Evolutionary conservation across 768 basidiomycete species (phyloP), one percentile per base, ranked within the genome.

Genomic region (Paxillus rubicundulus): DNA sequence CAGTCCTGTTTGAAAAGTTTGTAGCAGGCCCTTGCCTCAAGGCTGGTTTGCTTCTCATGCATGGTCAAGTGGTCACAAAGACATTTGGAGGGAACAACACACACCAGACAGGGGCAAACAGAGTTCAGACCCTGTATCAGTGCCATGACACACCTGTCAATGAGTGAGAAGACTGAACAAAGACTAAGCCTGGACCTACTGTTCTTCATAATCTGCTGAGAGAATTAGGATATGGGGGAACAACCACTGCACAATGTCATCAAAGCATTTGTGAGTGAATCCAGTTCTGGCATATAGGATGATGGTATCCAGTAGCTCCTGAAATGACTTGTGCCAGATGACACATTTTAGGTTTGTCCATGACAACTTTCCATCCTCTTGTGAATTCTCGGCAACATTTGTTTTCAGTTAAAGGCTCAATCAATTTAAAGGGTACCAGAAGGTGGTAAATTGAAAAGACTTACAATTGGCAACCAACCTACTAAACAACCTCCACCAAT

Each of bases 191-290:
- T 6, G 20, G 45, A 47, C 71, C 28, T 65, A 77, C 75, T 72
- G 70, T 64, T 78, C 75, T 53, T 77, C 70, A 50, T 74, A 78
- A 46, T 77, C 75, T 34, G 74, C 66, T 17, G 68, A 70, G 5
- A 74, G 49, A 9, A 75, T 72, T 0, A 73, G 37, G 27, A 77
- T 62, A 21, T 69, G 38, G 9, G 74, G 75, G 41, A 61, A 76
- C 0, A 77, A 48, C 16, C 36, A 54, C 1, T 64, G 65, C 6
- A 40, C 8, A 14, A 69, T 28, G 14, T 32, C 54, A 3, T 50
- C 53, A 51, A 73, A 66, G 9, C 65, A 65, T 54, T 53, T 18
- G 20, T 46, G 20, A 3, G 27, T 14, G 47, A 36, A 52, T 21
- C 73, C 72, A 20, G 54, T 60, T 28, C 58, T 47, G 2, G 68